These are phyloP conservation scores for Coffea canephora DNA, from an alignment of 257 asterid genomes.

Conservation along the genomic window DNA sequence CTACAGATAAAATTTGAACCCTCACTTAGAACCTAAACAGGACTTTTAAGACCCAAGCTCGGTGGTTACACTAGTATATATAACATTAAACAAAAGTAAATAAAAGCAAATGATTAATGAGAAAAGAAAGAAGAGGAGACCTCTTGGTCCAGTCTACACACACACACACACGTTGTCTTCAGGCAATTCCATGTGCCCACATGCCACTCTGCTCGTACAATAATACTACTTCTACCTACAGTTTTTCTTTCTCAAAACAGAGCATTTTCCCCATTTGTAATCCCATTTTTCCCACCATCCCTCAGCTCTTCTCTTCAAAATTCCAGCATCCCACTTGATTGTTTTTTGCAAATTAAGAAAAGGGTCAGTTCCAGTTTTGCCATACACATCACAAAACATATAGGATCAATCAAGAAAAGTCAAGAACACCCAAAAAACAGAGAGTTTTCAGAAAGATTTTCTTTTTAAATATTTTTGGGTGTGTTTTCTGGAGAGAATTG, in stretches of 20 bases:
- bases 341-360: no score
- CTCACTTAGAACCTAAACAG: no score
- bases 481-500: not conserved
- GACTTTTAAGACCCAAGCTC: no score
- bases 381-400: not conserved
- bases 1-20: no score
- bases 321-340: not conserved
- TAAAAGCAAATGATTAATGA: not conserved
- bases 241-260: not conserved
- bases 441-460: not conserved
- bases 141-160: slow-evolving; percentile 33
- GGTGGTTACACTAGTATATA: not conserved
- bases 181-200: slow-evolving; percentile 90
- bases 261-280: not conserved
- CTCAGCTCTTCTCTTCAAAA: not conserved
- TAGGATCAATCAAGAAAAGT: not conserved
- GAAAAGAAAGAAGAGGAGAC: not conserved
- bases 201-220: slow-evolving; percentile 59
- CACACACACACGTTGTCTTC: slow-evolving; percentile 44
- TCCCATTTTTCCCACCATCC: not conserved
- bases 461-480: not conserved
- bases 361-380: not conserved
- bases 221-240: slow-evolving; percentile 15
- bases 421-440: not conserved
- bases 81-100: not conserved